Conservation (phyloP, 2,329 filamentous ascomycete species). For the Talaromyces sp. region DNA sequence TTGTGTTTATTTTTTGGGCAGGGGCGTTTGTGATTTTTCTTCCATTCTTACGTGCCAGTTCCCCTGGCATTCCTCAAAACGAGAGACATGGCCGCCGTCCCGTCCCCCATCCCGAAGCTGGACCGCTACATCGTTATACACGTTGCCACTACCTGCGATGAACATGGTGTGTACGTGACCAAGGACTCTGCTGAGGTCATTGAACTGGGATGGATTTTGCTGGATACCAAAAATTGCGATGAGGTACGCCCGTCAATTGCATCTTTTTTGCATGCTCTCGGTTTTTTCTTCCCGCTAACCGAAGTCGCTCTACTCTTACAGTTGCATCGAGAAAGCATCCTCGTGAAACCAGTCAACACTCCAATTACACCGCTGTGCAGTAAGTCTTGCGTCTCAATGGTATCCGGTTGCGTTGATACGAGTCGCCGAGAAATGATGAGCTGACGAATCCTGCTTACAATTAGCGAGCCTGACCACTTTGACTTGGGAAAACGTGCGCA, state of each 20-base stretch:
- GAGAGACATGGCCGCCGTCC: slow-evolving; percentile 44
- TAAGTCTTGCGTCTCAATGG: slow-evolving; percentile 56
- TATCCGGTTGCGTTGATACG: slow-evolving; percentile 20
- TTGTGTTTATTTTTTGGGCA: slow-evolving; percentile 15
- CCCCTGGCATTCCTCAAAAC: slow-evolving; percentile 18
- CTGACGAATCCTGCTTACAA: slow-evolving; percentile 19
- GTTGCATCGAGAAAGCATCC: slow-evolving; percentile 91
- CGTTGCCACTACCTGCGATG: slow-evolving; percentile 97
- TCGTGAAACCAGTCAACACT: slow-evolving; percentile 98
- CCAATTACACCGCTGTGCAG: slow-evolving; percentile 98
- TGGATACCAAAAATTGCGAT: slow-evolving; percentile 86
- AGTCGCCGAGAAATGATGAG: neutral
- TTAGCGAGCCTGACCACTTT: slow-evolving; percentile 92
- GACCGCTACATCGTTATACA: slow-evolving; percentile 98
- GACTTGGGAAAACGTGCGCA: slow-evolving; percentile 98
- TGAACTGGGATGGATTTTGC: slow-evolving; percentile 95
- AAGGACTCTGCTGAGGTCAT: slow-evolving; percentile 99
- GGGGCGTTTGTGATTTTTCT: slow-evolving; percentile 17
- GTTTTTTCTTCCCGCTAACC: slow-evolving; percentile 31
- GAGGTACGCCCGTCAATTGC: slow-evolving; percentile 62
- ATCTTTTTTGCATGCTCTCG: slow-evolving; percentile 9
- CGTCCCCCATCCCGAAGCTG: slow-evolving; percentile 64
- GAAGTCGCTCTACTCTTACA: slow-evolving; percentile 41
- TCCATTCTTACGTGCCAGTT: slow-evolving; percentile 14
- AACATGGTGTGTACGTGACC: slow-evolving; percentile 98